Conservation (phyloP, 2,329 filamentous ascomycete genomes). For the Sporothrix sp. region DNA sequence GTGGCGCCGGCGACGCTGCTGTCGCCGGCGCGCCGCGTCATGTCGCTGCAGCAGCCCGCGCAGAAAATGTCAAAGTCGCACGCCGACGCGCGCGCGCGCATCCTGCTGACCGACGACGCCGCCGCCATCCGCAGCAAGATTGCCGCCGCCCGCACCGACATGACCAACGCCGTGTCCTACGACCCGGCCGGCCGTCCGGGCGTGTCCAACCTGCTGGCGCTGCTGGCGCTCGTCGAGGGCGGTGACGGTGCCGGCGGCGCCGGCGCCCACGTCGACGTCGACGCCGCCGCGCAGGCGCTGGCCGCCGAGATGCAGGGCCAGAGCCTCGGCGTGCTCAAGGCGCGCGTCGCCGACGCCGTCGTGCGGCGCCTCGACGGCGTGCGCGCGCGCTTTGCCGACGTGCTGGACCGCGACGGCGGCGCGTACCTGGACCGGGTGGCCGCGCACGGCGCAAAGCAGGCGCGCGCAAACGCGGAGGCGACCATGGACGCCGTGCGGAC, state of each 20-base stretch:
- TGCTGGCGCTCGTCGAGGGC: constrained; percentile 57
- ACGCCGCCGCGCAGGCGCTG: background rate
- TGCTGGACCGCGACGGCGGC: constrained; percentile 31
- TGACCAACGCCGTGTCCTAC: constrained; percentile 55
- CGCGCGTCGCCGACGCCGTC: constrained; percentile 50
- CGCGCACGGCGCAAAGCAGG: constrained; percentile 48
- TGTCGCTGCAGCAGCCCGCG: constrained; percentile 71
- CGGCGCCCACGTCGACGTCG: background rate
- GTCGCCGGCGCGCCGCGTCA: constrained; percentile 72
- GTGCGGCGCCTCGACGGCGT: constrained; percentile 43
- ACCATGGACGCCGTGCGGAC: constrained; percentile 46
- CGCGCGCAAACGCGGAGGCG: constrained; percentile 48
- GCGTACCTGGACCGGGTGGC: constrained; percentile 42
- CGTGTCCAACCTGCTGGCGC: constrained; percentile 75
- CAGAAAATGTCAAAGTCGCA: constrained; percentile 95
- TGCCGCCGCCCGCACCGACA: constrained; percentile 67
- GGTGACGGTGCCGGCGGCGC: constrained; percentile 19
- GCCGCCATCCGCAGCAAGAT: constrained; percentile 60
- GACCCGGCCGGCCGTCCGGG: constrained; percentile 62
- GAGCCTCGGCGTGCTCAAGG: constrained; percentile 53
- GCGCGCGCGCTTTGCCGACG: constrained; percentile 43
- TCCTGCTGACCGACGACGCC: constrained; percentile 66
- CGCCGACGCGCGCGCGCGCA: constrained; percentile 59
- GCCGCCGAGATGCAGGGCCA: constrained; percentile 25
- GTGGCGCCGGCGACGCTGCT: constrained; percentile 57